Conservation (phyloP, 2,329 filamentous ascomycete species). For the Arachnomyces sp. region DNA sequence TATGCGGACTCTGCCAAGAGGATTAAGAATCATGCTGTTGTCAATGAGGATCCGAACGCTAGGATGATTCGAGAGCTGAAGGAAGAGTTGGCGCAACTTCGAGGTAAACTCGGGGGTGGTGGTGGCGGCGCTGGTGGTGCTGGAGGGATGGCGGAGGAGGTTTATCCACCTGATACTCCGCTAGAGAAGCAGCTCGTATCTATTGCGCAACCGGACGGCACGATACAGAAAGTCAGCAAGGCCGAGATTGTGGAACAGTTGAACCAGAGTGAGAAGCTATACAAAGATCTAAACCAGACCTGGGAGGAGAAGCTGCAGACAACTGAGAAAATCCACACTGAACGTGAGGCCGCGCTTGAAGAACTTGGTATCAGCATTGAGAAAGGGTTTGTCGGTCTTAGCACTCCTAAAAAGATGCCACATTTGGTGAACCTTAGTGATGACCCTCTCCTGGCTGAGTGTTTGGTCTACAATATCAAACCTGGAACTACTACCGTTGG, state of each 20-base stretch:
- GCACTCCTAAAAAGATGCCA: constrained; percentile 97
- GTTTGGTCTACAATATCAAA: constrained; percentile 95
- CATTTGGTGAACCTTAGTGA: constrained; percentile 98
- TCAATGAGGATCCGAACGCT: constrained; percentile 98
- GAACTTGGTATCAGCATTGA: constrained; percentile 98
- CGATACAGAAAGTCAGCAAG: constrained; percentile 91
- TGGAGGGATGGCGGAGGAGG: constrained; percentile 57
- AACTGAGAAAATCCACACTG: constrained; percentile 95
- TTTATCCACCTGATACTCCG: constrained; percentile 87
- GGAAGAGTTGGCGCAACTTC: constrained; percentile 77
- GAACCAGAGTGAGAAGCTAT: constrained; percentile 90
- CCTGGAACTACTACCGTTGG: constrained; percentile 89
- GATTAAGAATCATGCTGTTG: constrained; percentile 99
- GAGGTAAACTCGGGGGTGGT: constrained; percentile 68
- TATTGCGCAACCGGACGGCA: constrained; percentile 77
- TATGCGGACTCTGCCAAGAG: constrained; percentile 97
- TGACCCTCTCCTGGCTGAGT: constrained; percentile 86
- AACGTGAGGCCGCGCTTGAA: constrained; percentile 87
- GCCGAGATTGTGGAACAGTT: constrained; percentile 96
- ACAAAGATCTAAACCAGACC: constrained; percentile 92
- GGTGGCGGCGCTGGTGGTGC: constrained; percentile 40
- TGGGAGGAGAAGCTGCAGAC: constrained; percentile 96
- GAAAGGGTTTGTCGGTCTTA: constrained; percentile 91
- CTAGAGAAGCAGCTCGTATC: constrained; percentile 94
- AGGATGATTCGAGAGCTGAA: constrained; percentile 98